Evolutionary conservation across 2,329 filamentous ascomycete species (phyloP).

Genomic region (Phyllosticta citribraziliensis): DNA sequence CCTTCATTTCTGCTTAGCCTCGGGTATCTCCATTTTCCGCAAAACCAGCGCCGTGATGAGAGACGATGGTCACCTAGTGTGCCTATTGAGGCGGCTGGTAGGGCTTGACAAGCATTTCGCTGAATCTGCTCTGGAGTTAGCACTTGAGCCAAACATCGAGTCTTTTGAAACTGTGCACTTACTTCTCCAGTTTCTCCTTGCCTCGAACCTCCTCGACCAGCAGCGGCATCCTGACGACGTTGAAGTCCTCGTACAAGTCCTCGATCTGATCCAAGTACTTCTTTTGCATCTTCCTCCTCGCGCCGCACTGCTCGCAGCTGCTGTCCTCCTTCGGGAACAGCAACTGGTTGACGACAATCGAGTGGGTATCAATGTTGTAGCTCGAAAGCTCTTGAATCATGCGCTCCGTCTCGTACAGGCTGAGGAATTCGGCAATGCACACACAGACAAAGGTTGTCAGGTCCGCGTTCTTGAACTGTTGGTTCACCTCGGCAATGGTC

Average conservation of each 20-base stretch:
- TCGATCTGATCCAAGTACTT: constrained; percentile 99
- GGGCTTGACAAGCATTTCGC: constrained; percentile 70
- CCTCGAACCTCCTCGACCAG: constrained; percentile 92
- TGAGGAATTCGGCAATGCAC: constrained; percentile 94
- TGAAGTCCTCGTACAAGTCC: constrained; percentile 97
- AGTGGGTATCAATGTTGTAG: constrained; percentile 92
- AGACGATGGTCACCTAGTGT: not conserved
- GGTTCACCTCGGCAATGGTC: constrained; percentile 92
- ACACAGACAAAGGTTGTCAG: constrained; percentile 97
- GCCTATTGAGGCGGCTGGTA: constrained; percentile 54
- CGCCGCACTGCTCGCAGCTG: constrained; percentile 89
- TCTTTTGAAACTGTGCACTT: constrained; percentile 15
- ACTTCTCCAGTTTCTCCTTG: constrained; percentile 81
- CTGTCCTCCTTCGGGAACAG: constrained; percentile 81
- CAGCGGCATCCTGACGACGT: constrained; percentile 96
- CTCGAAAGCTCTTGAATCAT: constrained; percentile 97
- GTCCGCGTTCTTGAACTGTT: constrained; percentile 94
- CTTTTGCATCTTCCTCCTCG: constrained; percentile 94
- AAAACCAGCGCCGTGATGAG: not conserved
- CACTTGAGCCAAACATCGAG: constrained; percentile 11
- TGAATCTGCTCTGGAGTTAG: constrained; percentile 44
- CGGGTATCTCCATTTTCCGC: not conserved
- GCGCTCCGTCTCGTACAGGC: constrained; percentile 94
- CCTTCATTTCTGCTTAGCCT: not conserved
- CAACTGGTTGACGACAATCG: constrained; percentile 96